phyloP scores from a whole-genome alignment of 2,329 filamentous ascomycete genomes.

The Cladobotryum protrusum region DNA sequence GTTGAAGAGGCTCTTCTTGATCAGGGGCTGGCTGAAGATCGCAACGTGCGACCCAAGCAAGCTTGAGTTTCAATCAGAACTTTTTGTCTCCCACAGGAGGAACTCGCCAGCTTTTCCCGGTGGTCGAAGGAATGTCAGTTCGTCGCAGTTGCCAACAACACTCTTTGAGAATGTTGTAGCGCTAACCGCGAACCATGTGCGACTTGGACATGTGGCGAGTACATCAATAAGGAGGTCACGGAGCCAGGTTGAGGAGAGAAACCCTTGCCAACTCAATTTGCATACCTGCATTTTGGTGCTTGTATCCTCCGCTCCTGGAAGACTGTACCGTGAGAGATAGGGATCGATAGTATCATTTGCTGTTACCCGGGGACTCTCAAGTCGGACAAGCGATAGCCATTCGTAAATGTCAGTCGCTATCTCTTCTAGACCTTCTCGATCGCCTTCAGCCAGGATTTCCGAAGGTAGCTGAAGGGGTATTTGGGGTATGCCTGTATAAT shows the following conservation, averaged over 20 bases:
- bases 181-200: slow-evolving; percentile 51
- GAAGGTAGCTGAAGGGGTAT: slow-evolving; percentile 21
- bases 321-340: slow-evolving; percentile 61
- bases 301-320: slow-evolving; percentile 36
- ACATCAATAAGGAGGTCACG: slow-evolving; percentile 41
- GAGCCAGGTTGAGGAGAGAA: slow-evolving; percentile 49
- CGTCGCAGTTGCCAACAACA: slow-evolving; percentile 37
- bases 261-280: slow-evolving; percentile 54
- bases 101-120: slow-evolving; percentile 46
- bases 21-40: slow-evolving; percentile 55
- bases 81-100: slow-evolving; percentile 54
- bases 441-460: slow-evolving; percentile 27
- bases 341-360: slow-evolving; percentile 56
- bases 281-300: slow-evolving; percentile 31
- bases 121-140: slow-evolving; percentile 49
- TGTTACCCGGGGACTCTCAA: slow-evolving; percentile 58
- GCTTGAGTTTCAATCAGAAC: slow-evolving; percentile 41
- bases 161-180: slow-evolving; percentile 45
- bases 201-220: slow-evolving; percentile 36
- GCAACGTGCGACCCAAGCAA: slow-evolving; percentile 58
- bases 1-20: slow-evolving; percentile 74
- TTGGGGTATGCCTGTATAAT: slow-evolving; percentile 16
- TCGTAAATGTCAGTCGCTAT: slow-evolving; percentile 61
- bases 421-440: slow-evolving; percentile 53
- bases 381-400: slow-evolving; percentile 63